phyloP scores from a whole-genome alignment of 2,329 filamentous ascomycete genomes.

The Calycina marina region DNA sequence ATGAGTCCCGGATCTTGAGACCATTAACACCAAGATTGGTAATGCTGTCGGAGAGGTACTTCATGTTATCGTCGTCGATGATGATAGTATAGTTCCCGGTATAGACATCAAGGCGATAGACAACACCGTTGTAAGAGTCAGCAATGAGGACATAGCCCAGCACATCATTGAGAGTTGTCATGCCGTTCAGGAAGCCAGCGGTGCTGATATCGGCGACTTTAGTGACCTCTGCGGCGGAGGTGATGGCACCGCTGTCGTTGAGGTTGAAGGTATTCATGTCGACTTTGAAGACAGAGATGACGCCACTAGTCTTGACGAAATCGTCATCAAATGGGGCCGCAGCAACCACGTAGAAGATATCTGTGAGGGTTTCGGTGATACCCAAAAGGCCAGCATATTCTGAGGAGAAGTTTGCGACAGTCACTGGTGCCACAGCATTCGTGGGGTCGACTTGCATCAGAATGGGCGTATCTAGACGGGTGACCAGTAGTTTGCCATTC shows the following conservation, averaged over 20 bases:
- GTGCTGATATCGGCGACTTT: slow-evolving; percentile 7
- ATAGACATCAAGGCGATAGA: slow-evolving; percentile 14
- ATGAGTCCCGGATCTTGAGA: slow-evolving; percentile 13
- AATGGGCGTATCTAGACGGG: slow-evolving; percentile 20
- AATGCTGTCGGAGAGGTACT: slow-evolving; percentile 2
- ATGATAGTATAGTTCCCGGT: slow-evolving; percentile 14
- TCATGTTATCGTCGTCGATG: slow-evolving; percentile 16
- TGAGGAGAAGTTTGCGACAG: slow-evolving; percentile 21
- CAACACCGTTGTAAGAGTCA: slow-evolving; percentile 13
- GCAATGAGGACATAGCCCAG: slow-evolving; percentile 11
- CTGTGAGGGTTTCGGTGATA: slow-evolving; percentile 22
- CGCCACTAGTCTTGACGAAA: slow-evolving; percentile 12
- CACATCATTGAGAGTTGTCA: slow-evolving; percentile 9
- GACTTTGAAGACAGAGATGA: slow-evolving; percentile 15
- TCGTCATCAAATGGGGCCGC: slow-evolving; percentile 20
- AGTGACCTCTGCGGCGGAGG: slow-evolving; percentile 2
- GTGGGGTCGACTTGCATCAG: slow-evolving; percentile 23
- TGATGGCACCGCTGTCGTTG: background rate
- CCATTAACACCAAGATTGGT: slow-evolving; percentile 16
- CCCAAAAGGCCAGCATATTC: slow-evolving; percentile 20
- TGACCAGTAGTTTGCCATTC: slow-evolving; percentile 26
- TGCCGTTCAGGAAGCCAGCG: slow-evolving; percentile 17
- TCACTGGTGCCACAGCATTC: slow-evolving; percentile 4
- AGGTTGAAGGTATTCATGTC: slow-evolving; percentile 12
- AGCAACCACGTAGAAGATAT: slow-evolving; percentile 19